Evolutionary conservation across 768 basidiomycete genomes (phyloP), one percentile per base, ranked within the genome.

Genomic region (Gelatoporia subvermispora): DNA sequence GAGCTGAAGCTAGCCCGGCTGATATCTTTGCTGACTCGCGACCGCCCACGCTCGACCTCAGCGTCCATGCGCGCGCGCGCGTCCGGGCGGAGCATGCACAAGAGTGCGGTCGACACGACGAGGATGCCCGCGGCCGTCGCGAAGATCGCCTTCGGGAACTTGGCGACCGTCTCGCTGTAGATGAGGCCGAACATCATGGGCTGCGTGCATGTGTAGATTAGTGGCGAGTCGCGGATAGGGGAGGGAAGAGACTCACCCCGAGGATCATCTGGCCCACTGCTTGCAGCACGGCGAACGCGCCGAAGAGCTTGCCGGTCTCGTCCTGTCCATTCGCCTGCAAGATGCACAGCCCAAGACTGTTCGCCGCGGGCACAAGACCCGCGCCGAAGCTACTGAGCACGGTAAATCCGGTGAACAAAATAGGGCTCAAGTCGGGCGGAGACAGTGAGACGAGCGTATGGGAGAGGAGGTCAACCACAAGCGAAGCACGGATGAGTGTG

Each of bases 311-410:
- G 0, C 87, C 88, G 1, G 60, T 52, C 7, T 64, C 63, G 25
- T 59, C 55, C 35, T 67, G 61, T 23, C 57, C 61, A 5, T 72
- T 71, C 51, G 77, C 72, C 50, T 73, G 71, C n/a, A 78, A 52
- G n/a, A 86, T 72, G 55, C 79, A 85, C 4, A 89, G 69, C 0
- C 85, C 88, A 8, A 91, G 71, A n/a, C 84, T 86, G 51, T 88
- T 83, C 44, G 79, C 62, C 0, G 84, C 75, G 8, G 88, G 87
- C 47, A 78, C 75, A 13, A 83, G 76, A 3, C 86, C 88, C 2
- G 81, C 78, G 11, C 84, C 84, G 37, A 86, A 76, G 17, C 79
- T 78, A 5, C 79, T 76, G 35, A 90, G 60, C 31, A 78, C 77
- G 1, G 85, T 85, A 23, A 82, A 70, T 0, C 68, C 76, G 10